Percentiles rank a stretch among this genome's conserved stretches.
phyloP scores from a whole-genome alignment of 202 grass and related monocot genomes.

The Zizania palustris region DNA sequence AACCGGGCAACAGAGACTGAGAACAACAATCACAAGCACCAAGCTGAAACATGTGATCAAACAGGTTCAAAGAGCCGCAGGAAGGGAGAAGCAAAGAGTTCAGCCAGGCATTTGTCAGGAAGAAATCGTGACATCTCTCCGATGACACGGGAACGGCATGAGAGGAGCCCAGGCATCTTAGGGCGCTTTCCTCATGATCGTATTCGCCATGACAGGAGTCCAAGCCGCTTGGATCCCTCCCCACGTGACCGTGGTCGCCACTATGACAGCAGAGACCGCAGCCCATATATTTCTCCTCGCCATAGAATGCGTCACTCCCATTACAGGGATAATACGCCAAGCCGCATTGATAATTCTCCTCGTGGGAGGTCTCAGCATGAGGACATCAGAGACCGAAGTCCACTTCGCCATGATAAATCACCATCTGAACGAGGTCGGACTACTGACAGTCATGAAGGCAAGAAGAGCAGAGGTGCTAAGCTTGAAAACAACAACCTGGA shows the following conservation, averaged over 20 bases:
- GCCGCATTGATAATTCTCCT: conserved; percentile 60
- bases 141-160: conserved; percentile 54
- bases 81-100: conserved; percentile 62
- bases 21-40: conserved; percentile 57
- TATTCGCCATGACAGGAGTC: conserved; percentile 53
- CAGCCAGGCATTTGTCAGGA: conserved; percentile 47
- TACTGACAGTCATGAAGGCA: conserved; percentile 57
- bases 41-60: conserved; percentile 49
- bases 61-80: conserved; percentile 55
- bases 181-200: conserved; percentile 59
- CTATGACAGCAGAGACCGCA: conserved; percentile 54
- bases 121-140: conserved; percentile 58
- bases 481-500: conserved; percentile 57
- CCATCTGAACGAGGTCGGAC: conserved; percentile 47
- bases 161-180: conserved; percentile 54
- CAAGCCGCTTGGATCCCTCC: conserved; percentile 44
- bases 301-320: conserved; percentile 60
- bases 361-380: conserved; percentile 56
- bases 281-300: conserved; percentile 64
- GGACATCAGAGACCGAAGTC: conserved; percentile 65
- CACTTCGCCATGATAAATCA: conserved; percentile 58
- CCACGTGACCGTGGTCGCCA: conserved; percentile 52
- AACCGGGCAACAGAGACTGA: conserved; percentile 52
- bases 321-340: conserved; percentile 76
- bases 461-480: conserved; percentile 63